Evolutionary conservation across 345 rosid species (phyloP).

Genomic region (Arabidopsis arenosa): DNA sequence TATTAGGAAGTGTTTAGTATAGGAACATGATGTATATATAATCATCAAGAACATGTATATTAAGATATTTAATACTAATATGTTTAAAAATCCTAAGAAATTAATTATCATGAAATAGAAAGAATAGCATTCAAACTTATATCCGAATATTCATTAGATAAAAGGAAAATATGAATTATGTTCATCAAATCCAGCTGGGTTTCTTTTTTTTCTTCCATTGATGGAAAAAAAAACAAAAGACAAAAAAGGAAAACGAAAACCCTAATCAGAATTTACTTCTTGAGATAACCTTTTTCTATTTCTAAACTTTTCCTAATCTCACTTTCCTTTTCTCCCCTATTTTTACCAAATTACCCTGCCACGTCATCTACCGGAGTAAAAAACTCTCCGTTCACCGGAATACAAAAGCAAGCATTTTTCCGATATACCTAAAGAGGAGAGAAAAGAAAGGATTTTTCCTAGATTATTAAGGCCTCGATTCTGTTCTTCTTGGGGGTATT

Average conservation of each 20-base stretch:
- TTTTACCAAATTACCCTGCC: slow-evolving; percentile 2
- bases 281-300: slow-evolving; percentile 25
- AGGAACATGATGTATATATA: not conserved
- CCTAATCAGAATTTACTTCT: slow-evolving; percentile 37
- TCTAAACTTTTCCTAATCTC: slow-evolving; percentile 22
- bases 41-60: not conserved
- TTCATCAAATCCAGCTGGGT: slow-evolving; percentile 34
- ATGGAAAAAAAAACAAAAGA: not conserved
- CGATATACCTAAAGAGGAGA: not conserved
- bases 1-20: not conserved
- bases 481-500: slow-evolving; percentile 66
- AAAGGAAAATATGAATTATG: slow-evolving; percentile 33
- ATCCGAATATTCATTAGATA: not conserved
- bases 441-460: slow-evolving; percentile 17
- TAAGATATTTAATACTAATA: not conserved
- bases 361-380: slow-evolving; percentile 23
- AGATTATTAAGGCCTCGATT: slow-evolving; percentile 67
- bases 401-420: not conserved
- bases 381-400: slow-evolving; percentile 30
- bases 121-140: not conserved
- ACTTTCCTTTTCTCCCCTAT: not conserved
- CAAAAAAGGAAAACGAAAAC: not conserved
- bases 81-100: not conserved
- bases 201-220: not conserved
- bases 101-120: not conserved